A percentile compares a stretch with the other conserved stretches of the same genome.
Conservation (phyloP, 805 yeast genomes). For the Yarrowia sp. region DNA sequence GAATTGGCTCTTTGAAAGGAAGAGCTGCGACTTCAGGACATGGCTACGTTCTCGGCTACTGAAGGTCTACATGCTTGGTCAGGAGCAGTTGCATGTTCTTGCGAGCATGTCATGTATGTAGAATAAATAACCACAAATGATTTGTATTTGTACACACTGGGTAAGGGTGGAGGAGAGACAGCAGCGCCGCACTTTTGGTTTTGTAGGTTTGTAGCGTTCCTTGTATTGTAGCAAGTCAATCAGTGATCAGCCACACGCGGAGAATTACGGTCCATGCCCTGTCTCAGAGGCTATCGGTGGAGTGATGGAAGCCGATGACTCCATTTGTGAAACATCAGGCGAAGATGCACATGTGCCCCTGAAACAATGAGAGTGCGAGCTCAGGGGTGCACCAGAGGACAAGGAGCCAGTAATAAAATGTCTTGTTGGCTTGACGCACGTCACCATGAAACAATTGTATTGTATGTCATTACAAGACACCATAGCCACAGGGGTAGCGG, state of each 20-base stretch:
- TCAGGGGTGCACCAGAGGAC: neutral
- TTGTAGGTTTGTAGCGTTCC: neutral
- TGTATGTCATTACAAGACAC: neutral
- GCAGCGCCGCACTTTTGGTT: neutral
- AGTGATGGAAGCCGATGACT: neutral
- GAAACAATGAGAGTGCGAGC: neutral
- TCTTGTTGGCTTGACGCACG: neutral
- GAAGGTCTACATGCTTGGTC: conserved; percentile 3
- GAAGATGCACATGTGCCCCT: conserved; percentile 18
- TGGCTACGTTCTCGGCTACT: conserved; percentile 1
- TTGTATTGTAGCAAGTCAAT: neutral
- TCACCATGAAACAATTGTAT: conserved; percentile 1
- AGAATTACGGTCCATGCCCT: conserved; percentile 7
- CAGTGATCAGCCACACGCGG: conserved; percentile 4
- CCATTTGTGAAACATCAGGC: conserved; percentile 6
- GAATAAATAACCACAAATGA: conserved; percentile 13
- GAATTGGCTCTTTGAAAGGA: neutral
- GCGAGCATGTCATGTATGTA: conserved; percentile 19
- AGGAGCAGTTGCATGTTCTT: conserved; percentile 8
- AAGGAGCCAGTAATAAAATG: neutral
- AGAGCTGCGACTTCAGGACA: conserved; percentile 3
- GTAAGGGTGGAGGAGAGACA: neutral
- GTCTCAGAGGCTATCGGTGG: conserved; percentile 1
- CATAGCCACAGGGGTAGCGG: neutral
- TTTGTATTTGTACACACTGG: neutral